Base-by-base conservation (phyloP, 805 yeast species). In the Cyberlindnera suaveolens region DNA sequence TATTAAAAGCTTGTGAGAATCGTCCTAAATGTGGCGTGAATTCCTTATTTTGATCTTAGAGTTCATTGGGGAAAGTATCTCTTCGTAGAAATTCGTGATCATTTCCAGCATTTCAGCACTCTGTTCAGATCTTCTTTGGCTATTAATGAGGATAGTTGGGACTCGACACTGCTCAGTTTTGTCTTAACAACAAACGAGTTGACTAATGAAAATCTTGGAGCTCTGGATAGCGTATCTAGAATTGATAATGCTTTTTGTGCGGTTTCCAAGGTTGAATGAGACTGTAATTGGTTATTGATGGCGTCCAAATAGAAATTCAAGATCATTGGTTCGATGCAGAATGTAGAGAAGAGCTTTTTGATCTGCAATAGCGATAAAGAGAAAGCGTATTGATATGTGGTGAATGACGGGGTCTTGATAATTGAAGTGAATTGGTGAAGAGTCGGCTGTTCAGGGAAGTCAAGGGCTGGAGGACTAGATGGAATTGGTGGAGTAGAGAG, bases 321-420 rank as follows among this genome's bases (percentile, higher is more conserved):
- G 45, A 74, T 68, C 11, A 69, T 73, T 0, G 71, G 51, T 32
- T 79, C 85, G 1, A 80, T 56, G 1, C 80, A 81, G 9, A 72
- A 66, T 4, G 53, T 42, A 7, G 55, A 50, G 43, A 74, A 78
- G 2, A 72, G 46, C 10, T 52, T 51, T 1, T 46, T 15, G 33
- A 66, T 64, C 1, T 56, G 53, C 0, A 45, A 36, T 0, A 62
- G 37, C 2, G 61, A 46, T 1, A 74, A 31, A 3, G 45, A 40
- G 5, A 75, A 45, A 2, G 74, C 61, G 45, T 68, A 72, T 11
- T 49, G 37, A 42, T 69, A 72, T 3, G 72, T 70, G 3, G 48
- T 48, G 36, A 43, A 42, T 52, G 65, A 43, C 58, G 53, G 34
- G 4, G 46, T 26, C 26, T 40, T 76, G 67, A 19, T 72, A 68